Conservation (phyloP, 2,329 filamentous ascomycete genomes). For the Aspergillus phoenicis region DNA sequence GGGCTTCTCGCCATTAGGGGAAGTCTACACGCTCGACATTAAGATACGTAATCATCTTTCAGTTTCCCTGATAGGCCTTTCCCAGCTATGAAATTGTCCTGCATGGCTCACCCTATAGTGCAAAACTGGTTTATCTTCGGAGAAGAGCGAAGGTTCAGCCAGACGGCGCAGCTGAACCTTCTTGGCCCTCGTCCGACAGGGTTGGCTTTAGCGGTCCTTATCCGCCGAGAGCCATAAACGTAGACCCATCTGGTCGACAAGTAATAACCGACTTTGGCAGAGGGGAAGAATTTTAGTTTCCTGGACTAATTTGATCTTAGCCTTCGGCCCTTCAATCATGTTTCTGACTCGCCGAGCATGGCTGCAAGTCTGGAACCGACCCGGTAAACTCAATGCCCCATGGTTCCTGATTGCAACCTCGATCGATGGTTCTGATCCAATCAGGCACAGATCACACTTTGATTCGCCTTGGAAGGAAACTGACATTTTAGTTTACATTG, state of each 20-base stretch:
- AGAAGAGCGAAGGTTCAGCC: slow-evolving; percentile 5
- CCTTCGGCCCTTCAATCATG: neutral
- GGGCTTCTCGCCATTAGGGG: neutral
- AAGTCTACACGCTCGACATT: neutral
- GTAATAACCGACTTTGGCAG: neutral
- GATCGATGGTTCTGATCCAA: slow-evolving; percentile 1
- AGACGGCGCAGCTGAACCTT: slow-evolving; percentile 1
- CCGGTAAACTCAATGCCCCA: slow-evolving; percentile 3
- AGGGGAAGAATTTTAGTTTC: neutral
- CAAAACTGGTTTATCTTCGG: neutral
- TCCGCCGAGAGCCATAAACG: neutral
- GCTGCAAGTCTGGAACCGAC: slow-evolving; percentile 8
- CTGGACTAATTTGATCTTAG: neutral
- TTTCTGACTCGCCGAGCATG: neutral
- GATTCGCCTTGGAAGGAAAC: neutral
- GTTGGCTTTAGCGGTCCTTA: neutral
- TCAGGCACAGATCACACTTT: neutral
- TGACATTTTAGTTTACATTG: neutral
- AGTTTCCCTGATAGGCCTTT: neutral
- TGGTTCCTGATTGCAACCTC: slow-evolving; percentile 5
- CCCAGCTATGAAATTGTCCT: neutral
- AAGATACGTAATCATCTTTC: neutral
- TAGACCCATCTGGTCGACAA: slow-evolving; percentile 1
- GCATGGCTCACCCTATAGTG: neutral
- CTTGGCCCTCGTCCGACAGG: neutral